Percentiles rank a stretch among this genome's conserved stretches.
These are phyloP conservation scores for Starmerella vaccinii DNA, from an alignment of 805 yeast genomes.

Conservation along the genomic window DNA sequence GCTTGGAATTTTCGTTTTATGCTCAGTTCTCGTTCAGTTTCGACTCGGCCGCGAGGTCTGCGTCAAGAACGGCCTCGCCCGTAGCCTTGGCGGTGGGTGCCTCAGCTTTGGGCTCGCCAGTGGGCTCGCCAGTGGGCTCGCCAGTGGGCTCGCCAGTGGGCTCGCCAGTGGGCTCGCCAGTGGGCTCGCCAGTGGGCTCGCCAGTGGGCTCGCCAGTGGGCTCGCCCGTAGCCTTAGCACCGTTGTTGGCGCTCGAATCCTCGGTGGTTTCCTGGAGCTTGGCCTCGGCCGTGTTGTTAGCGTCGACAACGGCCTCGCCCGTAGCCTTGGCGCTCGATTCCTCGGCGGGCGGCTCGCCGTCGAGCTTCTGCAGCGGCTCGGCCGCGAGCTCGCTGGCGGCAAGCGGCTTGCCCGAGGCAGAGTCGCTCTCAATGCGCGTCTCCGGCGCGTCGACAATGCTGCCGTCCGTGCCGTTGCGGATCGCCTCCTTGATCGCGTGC, in stretches of 20 bases:
- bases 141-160: neutral
- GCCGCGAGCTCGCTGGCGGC: neutral
- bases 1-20: no score
- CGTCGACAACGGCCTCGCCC: neutral
- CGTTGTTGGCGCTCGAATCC: no score
- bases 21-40: no score
- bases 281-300: neutral
- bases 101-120: neutral
- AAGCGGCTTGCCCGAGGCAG: neutral
- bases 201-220: no score
- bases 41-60: no score
- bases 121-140: no score
- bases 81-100: no score
- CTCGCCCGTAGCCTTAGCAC: no score
- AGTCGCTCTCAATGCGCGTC: constrained; percentile 3
- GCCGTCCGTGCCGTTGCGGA: neutral
- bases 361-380: neutral
- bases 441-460: neutral
- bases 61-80: no score
- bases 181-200: no score
- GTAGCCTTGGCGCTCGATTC: constrained; percentile 3
- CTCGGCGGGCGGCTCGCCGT: constrained; percentile 2
- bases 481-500: constrained; percentile 17
- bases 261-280: neutral
- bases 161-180: neutral